Evolutionary conservation across 2,329 filamentous ascomycete species (phyloP), one percentile per base, ranked within the genome.

Genomic region (Purpureocillium takamizusanense): DNA sequence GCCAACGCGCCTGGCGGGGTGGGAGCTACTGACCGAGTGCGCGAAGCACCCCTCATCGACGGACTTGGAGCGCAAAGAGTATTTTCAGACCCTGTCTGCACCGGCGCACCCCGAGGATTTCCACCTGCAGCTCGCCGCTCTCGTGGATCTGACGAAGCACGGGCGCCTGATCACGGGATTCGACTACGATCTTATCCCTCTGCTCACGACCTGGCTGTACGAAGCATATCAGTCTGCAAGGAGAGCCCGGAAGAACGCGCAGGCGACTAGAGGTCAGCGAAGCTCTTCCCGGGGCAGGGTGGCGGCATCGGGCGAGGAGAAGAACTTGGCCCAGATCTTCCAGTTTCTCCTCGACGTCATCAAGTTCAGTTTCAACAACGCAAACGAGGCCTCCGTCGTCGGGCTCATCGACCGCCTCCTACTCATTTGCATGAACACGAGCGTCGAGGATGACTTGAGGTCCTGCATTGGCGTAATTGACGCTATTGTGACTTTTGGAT

Each of bases 311-410:
- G 67, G 63, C 21, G 77, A 81, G 50, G 78, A 83, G 43, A 70
- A 72, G 46, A 79, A 77, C 49, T 65, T 88, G 38, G 63, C 71
- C 3, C 70, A 74, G 35, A 60, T 87, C 3, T 86, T 87, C 51
- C 59, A 65, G 11, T 83, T 80, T 46, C 68, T 83, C 38, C 70
- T 73, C 41, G 77, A 84, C 44, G 69, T 86, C 38, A 77, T 85
- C 62, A 86, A 85, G 53, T 88, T 85, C 65, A 86, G 81, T 54
- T 83, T 79, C 55, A 82, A 80, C 47, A 70, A 78, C 25, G 77
- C 82, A 17, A 72, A 73, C 45, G 79, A 84, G 45, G 60, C 69
- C 25, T 74, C 81, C 33, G 67, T 83, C 15, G 70, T 70, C 37
- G 65, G 66, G 4, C 60, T 88, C 38, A 74, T 89, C 40, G 69